A percentile compares a stretch with the other conserved stretches of the same genome.
phyloP scores from a whole-genome alignment of 2,329 filamentous ascomycete species.

The Fusarium piperis region DNA sequence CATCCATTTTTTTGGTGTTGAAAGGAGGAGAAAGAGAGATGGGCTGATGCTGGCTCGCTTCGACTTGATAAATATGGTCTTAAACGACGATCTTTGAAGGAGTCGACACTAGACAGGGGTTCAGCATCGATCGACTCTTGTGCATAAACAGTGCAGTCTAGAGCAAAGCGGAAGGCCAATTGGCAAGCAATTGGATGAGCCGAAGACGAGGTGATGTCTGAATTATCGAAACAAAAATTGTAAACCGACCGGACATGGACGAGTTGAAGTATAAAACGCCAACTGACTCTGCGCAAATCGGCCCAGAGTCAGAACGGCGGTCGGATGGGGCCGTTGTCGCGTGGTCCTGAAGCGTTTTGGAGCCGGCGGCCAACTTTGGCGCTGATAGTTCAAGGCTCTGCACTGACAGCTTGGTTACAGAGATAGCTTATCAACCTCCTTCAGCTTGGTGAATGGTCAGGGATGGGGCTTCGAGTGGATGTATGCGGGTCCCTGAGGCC shows the following conservation, averaged over 20 bases:
- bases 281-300: constrained; percentile 9
- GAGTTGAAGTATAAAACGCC: constrained; percentile 20
- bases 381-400: constrained; percentile 28
- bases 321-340: constrained; percentile 29
- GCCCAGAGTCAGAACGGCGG: constrained; percentile 9
- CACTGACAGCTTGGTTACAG: constrained; percentile 23
- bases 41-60: not conserved
- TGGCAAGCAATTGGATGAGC: not conserved
- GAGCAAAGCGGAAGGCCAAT: not conserved
- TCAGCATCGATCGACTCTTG: constrained; percentile 8
- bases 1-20: constrained; percentile 57
- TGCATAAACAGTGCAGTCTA: not conserved
- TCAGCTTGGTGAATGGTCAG: constrained; percentile 29
- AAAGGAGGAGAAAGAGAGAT: constrained; percentile 10
- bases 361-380: constrained; percentile 30
- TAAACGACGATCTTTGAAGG: constrained; percentile 6
- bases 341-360: constrained; percentile 28
- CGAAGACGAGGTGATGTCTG: not conserved
- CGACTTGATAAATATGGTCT: constrained; percentile 4
- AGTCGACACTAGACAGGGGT: constrained; percentile 10
- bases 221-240: not conserved
- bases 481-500: constrained; percentile 32
- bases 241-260: constrained; percentile 4
- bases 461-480: constrained; percentile 21
- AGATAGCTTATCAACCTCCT: constrained; percentile 43